A percentile compares a stretch with the other conserved stretches of the same genome.
Conservation (phyloP, 164 flowering plant genomes). For the Cinnamomum micranthum region DNA sequence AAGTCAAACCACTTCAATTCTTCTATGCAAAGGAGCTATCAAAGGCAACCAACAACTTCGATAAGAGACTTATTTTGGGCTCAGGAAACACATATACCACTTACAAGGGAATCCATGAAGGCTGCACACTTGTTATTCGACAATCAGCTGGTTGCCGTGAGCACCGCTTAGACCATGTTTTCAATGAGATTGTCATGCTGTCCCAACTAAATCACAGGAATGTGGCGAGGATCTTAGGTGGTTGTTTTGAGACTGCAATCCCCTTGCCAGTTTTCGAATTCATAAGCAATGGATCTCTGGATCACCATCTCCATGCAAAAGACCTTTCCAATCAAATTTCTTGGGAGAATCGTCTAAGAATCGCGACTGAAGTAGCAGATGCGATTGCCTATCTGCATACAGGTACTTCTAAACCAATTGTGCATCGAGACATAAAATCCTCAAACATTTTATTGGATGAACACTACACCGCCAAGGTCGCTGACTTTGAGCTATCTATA, state of each 20-base stretch:
- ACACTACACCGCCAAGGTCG: constrained; percentile 44
- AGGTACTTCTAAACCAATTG: constrained; percentile 47
- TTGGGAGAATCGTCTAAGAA: constrained; percentile 46
- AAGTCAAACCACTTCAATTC: constrained; percentile 4
- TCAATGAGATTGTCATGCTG: constrained; percentile 5
- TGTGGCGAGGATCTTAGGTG: constrained; percentile 54
- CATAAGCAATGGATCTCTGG: constrained; percentile 50
- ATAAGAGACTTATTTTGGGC: not conserved
- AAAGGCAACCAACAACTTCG: constrained; percentile 7
- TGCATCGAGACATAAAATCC: constrained; percentile 58
- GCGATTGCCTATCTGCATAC: constrained; percentile 62
- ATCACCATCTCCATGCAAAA: constrained; percentile 41
- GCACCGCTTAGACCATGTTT: not conserved
- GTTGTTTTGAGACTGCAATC: constrained; percentile 52
- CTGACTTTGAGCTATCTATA: constrained; percentile 58
- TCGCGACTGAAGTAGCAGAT: constrained; percentile 56
- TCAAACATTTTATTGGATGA: constrained; percentile 57
- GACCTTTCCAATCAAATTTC: constrained; percentile 16
- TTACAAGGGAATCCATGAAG: constrained; percentile 6
- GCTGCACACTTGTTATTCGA: not conserved
- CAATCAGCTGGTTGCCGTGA: not conserved
- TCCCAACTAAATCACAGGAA: constrained; percentile 33
- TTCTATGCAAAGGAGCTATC: constrained; percentile 13
- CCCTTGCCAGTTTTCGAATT: constrained; percentile 59
- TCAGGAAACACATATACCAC: too few species aligned